Evolutionary conservation across 2,329 filamentous ascomycete species (phyloP).

Genomic region (Diaporthe sp.): DNA sequence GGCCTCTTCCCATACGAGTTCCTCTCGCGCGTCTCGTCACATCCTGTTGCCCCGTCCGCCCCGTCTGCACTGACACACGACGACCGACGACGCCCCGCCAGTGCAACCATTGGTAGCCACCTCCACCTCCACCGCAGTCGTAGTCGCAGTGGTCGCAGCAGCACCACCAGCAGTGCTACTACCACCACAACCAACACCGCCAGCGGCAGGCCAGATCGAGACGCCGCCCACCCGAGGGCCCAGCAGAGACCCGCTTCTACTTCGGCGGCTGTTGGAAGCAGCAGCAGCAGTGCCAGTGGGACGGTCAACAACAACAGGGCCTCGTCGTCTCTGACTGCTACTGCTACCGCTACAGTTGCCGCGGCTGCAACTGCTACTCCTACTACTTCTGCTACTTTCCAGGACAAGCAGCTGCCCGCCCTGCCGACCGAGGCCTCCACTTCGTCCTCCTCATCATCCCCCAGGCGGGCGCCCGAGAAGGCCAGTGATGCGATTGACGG

Average conservation of each 20-base stretch:
- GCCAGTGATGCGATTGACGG: constrained; percentile 19
- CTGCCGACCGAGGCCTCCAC: constrained; percentile 15
- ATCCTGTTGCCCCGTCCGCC: constrained; percentile 24
- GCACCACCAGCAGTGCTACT: not conserved
- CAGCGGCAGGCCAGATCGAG: not conserved
- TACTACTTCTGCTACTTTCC: not conserved
- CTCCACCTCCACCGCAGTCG: constrained; percentile 18
- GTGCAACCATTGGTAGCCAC: constrained; percentile 22
- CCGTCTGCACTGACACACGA: constrained; percentile 28
- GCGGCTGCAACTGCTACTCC: not conserved
- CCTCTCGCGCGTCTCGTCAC: constrained; percentile 23
- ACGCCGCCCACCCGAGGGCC: not conserved
- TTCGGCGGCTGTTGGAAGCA: not conserved
- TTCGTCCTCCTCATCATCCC: constrained; percentile 6
- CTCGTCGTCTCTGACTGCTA: not conserved
- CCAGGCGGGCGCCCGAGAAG: constrained; percentile 4
- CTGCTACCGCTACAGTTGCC: not conserved
- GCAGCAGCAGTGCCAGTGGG: too few species aligned
- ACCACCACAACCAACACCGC: not conserved
- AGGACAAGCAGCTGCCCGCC: constrained; percentile 26
- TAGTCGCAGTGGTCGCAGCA: constrained; percentile 7
- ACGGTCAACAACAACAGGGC: not conserved
- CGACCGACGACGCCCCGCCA: constrained; percentile 27
- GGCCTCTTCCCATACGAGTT: constrained; percentile 17
- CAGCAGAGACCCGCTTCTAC: constrained; percentile 24